Evolutionary conservation across 2,329 filamentous ascomycete genomes (phyloP), one percentile per base, ranked within the genome.

Genomic region (Helotiales sp.): DNA sequence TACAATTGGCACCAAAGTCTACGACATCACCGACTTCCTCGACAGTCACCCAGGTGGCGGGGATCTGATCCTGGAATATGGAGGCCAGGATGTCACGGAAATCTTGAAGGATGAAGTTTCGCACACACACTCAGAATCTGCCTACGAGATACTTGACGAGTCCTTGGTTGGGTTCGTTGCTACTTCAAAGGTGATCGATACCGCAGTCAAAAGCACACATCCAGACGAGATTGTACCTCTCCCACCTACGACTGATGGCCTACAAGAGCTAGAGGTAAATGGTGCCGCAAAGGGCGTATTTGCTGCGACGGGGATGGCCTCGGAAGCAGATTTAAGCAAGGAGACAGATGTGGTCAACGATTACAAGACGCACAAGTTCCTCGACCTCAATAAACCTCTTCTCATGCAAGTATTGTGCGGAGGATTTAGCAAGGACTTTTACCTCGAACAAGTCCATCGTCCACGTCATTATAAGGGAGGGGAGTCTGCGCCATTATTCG

Each of bases 391-490:
- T 76, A 86, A 82, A 68, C 93, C 95, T 6, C 81, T 99, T 55
- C 81, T 99, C 55, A 81, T 88, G 74, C 95, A 99, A 75, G 84
- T 99, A 40, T 97, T 90, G 89, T 82, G 79, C 64, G 89, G 93
- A 47, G 90, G 89, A 29, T 99, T 98, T 77, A 85, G 78, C 72
- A 99, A 97, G 74, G 85, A 91, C n/a, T 99, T 99, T 72, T 99
- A 99, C 71, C 82, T 99, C 24, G 88, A 97, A 66, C 95, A 99
- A 74, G 90, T 99, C 52, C 95, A 99, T 73, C 88, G 95, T 44
- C 95, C 95, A 17, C 87, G 95, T 58, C 93, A 99, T 74, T 99
- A 98, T 81, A 96, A 87, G 72, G 93, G 93, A 64, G 95, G 95
- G 58, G 86, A 86, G 61, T 97, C 92, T 6, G 95, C 95, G 34